Base-by-base conservation (phyloP, 1,139 yeast species). In the Geotrichum aggregatum region DNA sequence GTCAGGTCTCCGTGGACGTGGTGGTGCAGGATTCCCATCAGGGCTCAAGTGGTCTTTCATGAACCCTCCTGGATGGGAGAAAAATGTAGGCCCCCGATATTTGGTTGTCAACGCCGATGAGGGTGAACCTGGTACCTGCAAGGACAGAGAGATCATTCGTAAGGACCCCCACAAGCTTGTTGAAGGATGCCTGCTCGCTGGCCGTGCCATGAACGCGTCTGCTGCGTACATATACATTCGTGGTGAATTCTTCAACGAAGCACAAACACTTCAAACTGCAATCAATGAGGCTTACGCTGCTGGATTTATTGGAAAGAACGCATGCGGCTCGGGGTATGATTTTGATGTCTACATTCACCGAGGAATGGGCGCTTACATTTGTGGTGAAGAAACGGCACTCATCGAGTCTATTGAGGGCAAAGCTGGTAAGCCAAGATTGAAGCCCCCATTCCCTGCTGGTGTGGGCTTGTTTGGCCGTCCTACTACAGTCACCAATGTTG, bases 41-140 rank as follows among this genome's bases (percentile, higher is more conserved):
- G 95, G 95, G 46, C 77, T 87, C 65, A 87, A 87, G 71, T 87
- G 94, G 94, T 84, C 94, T 16, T 87, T 87, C 66, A 87, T 87
- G 95, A 87, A 87, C 72, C 95, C 95, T 50, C 95, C 95, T 50
- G 92, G 92, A 57, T 87, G 95, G 95, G 94, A 87, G 61, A 87
- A 86, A 68, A 86, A 86, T 69, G 73, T 71, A 16, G 95, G 95
- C 22, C 92, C 95, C 58, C 79, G 95, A 68, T 87, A 87, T 68
- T 76, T 87, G 59, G 94, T 87, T 47, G 89, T 87, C 64, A 87
- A 87, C 70, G 95, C 95, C 55, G 95, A 87, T 75, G 95, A 87
- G 71, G 95, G 95, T 65, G 95, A 87, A 70, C 95, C 95, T 18
- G 95, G 95, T 59, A 87, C 95, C 51, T 87, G 95, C 73, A 87